Evolutionary conservation across 2,329 filamentous ascomycete genomes (phyloP), one percentile per base, ranked within the genome.

Genomic region (Exophiala aquamarina): DNA sequence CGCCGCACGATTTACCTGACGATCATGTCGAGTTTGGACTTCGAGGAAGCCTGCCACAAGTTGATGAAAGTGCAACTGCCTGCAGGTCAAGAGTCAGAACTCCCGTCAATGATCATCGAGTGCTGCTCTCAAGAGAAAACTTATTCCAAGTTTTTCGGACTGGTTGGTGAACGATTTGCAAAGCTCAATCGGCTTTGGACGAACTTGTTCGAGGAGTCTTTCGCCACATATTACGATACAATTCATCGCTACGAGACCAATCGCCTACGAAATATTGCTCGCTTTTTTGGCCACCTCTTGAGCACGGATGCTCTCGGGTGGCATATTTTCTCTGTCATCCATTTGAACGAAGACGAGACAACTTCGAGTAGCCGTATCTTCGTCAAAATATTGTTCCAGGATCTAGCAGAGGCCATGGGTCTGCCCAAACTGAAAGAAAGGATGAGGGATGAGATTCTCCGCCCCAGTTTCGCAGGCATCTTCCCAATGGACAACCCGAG

Each of bases 161-260:
- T 95, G 55, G 90, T 97, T 46, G 93, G 88, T 23, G 93, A 98
- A 71, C 82, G 92, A 18, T 95, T 98, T 69, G 89, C 90, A 62
- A 96, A 95, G 70, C 83, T 98, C 62, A 97, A 97, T 69, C 83
- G 93, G 17, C 78, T 96, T 41, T 98, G 93, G 93, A 87, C 83
- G 20, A 89, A 94, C 55, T 78, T 97, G 4, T 97, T 97, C 57
- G 90, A 97, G 67, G 82, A 89, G 57, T 81, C 86, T 17, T 98
- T 98, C 66, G 79, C 80, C 52, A 91, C 91, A 61, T 96, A 97
- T 70, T 98, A 96, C 75, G 89, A 94, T 53, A 97, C 91, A 0
- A 97, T 97, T 52, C 93, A 98, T 69, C 87, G 93, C 13, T 95
- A 94, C 66, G 93, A 97, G 66, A 97, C 92, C 32, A 97, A 96